Conservation (phyloP, 345 rosid genomes). For the Hibiscus mutabilis region DNA sequence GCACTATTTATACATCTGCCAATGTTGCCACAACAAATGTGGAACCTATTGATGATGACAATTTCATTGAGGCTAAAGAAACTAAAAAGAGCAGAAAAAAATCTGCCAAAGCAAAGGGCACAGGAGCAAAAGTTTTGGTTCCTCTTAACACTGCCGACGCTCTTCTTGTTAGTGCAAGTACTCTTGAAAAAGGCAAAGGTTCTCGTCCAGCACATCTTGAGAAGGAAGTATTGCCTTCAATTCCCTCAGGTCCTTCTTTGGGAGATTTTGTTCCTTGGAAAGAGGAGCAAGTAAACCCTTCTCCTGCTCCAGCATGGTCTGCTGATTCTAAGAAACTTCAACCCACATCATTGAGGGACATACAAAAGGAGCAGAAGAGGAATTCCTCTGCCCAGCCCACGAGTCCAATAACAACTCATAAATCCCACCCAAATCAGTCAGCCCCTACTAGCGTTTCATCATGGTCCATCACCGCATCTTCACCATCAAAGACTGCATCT, state of each 20-base stretch:
- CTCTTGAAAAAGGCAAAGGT: conserved; percentile 63
- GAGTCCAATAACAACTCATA: conserved; percentile 46
- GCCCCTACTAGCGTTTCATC: conserved; percentile 35
- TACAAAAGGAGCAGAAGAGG: conserved; percentile 83
- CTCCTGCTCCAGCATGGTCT: conserved; percentile 87
- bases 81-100: conserved; percentile 86
- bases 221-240: conserved; percentile 61
- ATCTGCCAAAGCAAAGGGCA: conserved; percentile 69
- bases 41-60: conserved; percentile 49
- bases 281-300: conserved; percentile 48
- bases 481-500: conserved; percentile 56
- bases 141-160: conserved; percentile 37
- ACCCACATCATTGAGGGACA: conserved; percentile 81
- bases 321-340: conserved; percentile 51
- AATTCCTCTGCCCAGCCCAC: conserved; percentile 37
- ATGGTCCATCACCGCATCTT: conserved; percentile 50
- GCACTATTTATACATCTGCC: conserved; percentile 16
- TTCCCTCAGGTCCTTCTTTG: conserved; percentile 90
- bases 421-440: conserved; percentile 46
- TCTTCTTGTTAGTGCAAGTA: conserved; percentile 44
- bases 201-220: conserved; percentile 53
- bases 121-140: conserved; percentile 40
- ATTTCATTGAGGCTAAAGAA: conserved; percentile 87
- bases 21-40: conserved; percentile 23
- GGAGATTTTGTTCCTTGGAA: conserved; percentile 97